Base-by-base conservation (phyloP, 163 green algal genomes). In the Volvox carteri region DNA sequence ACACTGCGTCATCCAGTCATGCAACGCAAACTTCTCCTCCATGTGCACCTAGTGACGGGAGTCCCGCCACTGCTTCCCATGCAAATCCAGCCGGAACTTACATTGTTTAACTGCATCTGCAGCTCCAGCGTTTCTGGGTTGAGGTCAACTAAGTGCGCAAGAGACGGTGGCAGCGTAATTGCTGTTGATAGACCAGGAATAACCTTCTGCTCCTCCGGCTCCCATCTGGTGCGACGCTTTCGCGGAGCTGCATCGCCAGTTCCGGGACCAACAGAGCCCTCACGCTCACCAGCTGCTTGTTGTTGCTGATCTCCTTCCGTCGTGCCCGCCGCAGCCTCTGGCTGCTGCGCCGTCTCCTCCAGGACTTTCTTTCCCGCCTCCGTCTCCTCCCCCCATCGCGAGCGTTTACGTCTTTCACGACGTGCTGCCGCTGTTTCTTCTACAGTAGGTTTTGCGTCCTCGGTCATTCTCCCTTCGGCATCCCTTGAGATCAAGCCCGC, bases 81-180 rank as follows among this genome's bases (percentile, higher is more conserved):
- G 44, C 80, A 33, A 58, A 33, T 39, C 44, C 21, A 60, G 52
- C 50, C 78, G 14, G 8, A 21, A 88, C 87, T 46, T 62, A 92
- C 88, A 52, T 87, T 75, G 23, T 92, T 92, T 4, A 92, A 41
- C 50, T 89, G 75, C 52, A 87, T 78, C 21, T 92, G 86, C 9
- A 92, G 62, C 62, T 90, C 88, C 62, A 92, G 39, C 2, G 80
- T 86, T 52, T 92, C 88, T 23, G 81, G 88, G 25, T 92, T 89
- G 46, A 92, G 50, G 74, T 92, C 81, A 67, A 92, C 86, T 30
- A 92, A 58, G 19, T 89, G 81, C 23, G 88, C 88, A 25, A 92
- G 74, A 37, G 80, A 89, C 0, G 81, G 50, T 23, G 88, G 88
- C 37, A 92, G 62, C 9, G 83, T 76, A 14, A 92, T 89, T 30